Percentiles rank a stretch among this genome's conserved stretches.
These are phyloP conservation scores for Phialemonium atrogriseum DNA, from an alignment of 2,329 filamentous ascomycete species.

Conservation along the genomic window DNA sequence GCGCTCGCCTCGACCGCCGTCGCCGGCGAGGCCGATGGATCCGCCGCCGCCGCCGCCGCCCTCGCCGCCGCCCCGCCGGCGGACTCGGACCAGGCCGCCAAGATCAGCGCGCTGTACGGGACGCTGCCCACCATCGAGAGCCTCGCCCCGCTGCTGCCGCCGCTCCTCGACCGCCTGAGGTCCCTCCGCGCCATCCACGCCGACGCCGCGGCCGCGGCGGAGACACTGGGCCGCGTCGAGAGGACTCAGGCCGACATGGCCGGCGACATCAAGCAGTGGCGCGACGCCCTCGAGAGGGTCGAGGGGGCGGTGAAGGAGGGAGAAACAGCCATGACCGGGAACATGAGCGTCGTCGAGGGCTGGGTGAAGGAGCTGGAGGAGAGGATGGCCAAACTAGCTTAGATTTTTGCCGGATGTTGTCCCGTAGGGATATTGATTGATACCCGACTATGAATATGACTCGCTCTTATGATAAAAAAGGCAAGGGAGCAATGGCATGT, in stretches of 20 bases:
- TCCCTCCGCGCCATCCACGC: conserved; percentile 79
- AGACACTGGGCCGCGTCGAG: conserved; percentile 71
- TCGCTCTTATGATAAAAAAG: too few relatives aligned
- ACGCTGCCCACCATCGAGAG: conserved; percentile 83
- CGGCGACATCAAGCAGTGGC: conserved; percentile 78
- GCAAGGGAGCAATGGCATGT: too few relatives aligned
- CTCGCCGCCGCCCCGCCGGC: too few relatives aligned
- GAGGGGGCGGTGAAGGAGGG: conserved; percentile 66
- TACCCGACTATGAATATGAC: too few relatives aligned
- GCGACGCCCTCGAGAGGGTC: conserved; percentile 68
- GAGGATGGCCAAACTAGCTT: conserved; percentile 56
- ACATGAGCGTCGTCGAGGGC: conserved; percentile 75
- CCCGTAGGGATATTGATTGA: too few relatives aligned
- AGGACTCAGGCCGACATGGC: conserved; percentile 74
- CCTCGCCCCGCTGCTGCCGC: conserved; percentile 74
- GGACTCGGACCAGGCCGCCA: conserved; percentile 66
- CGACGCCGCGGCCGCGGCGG: conserved; percentile 73
- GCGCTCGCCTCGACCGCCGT: conserved; percentile 41
- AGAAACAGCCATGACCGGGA: conserved; percentile 62
- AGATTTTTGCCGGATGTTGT: conserved; percentile 8
- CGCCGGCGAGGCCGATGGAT: conserved; percentile 26
- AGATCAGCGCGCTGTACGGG: conserved; percentile 87
- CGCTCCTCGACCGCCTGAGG: conserved; percentile 75
- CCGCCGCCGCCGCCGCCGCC: too few relatives aligned
- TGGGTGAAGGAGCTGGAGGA: conserved; percentile 86